phyloP scores from a whole-genome alignment of 208 protist species.

The Herpetomonas muscarum region DNA sequence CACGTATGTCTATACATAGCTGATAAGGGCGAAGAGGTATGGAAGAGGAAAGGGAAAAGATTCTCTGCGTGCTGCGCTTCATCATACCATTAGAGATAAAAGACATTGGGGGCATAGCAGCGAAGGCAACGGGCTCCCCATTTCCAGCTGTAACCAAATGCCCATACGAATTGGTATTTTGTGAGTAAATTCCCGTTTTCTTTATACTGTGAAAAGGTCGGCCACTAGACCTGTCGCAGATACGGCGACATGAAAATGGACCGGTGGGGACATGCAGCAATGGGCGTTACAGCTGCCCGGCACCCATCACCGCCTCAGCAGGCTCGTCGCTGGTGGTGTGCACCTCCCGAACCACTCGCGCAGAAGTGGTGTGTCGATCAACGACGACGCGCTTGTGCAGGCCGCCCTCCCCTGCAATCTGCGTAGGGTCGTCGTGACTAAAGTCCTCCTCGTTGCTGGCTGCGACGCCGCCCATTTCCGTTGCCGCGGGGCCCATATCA shows the following conservation, averaged over 20 bases:
- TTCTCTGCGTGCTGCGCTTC: neutral
- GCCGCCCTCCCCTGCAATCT: neutral
- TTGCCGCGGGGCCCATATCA: neutral
- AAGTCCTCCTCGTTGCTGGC: neutral
- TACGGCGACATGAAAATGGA: too few relatives aligned
- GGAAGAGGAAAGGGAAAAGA: conserved; percentile 3
- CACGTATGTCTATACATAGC: neutral
- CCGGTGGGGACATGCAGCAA: too few relatives aligned
- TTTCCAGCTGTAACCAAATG: neutral
- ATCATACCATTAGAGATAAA: too few relatives aligned
- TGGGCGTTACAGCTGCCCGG: too few relatives aligned
- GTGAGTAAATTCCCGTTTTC: too few relatives aligned
- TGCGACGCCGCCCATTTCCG: neutral
- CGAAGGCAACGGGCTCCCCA: neutral
- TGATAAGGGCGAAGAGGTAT: neutral
- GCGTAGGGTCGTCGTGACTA: neutral
- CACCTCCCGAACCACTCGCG: neutral
- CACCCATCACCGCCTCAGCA: too few relatives aligned
- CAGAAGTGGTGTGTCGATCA: neutral
- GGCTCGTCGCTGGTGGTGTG: too few relatives aligned
- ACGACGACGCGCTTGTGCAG: neutral
- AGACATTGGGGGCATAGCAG: too few relatives aligned
- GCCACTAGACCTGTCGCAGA: too few relatives aligned
- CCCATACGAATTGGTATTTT: too few relatives aligned
- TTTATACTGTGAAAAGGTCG: too few relatives aligned